Evolutionary conservation across 2,329 filamentous ascomycete genomes (phyloP).

Genomic region (Dichotomopilus funicola): DNA sequence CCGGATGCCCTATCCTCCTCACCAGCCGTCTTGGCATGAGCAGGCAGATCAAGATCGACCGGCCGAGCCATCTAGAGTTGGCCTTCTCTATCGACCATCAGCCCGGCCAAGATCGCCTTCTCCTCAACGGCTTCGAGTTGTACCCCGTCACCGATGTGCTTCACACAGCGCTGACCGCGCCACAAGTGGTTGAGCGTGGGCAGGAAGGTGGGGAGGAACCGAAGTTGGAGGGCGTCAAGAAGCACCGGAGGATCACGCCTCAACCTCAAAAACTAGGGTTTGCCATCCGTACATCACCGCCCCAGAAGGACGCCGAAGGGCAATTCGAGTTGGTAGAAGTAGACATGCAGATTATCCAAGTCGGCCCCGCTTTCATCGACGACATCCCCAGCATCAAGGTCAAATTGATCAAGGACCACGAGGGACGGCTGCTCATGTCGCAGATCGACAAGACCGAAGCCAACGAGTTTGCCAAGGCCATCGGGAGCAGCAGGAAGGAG

Average conservation of each 20-base stretch:
- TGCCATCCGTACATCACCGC: constrained; percentile 37
- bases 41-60: constrained; percentile 20
- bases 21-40: constrained; percentile 25
- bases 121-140: constrained; percentile 55
- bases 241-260: constrained; percentile 17
- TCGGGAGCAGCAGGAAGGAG: constrained; percentile 20
- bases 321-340: constrained; percentile 47
- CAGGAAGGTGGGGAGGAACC: constrained; percentile 26
- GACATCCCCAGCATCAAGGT: constrained; percentile 51
- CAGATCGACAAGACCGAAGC: constrained; percentile 33
- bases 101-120: constrained; percentile 39
- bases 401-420: constrained; percentile 53
- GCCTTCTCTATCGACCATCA: constrained; percentile 47
- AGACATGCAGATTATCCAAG: constrained; percentile 53
- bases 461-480: constrained; percentile 6
- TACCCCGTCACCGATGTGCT: constrained; percentile 48
- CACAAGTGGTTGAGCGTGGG: constrained; percentile 36
- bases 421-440: constrained; percentile 49
- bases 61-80: constrained; percentile 41
- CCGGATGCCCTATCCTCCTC: constrained; percentile 42
- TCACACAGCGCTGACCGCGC: constrained; percentile 38
- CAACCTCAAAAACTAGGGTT: constrained; percentile 41
- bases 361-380: constrained; percentile 50
- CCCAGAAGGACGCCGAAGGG: constrained; percentile 44
- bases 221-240: constrained; percentile 14